These are phyloP conservation scores for Debaryomyces tyrocola DNA, from an alignment of 805 yeast genomes.

Conservation along the genomic window DNA sequence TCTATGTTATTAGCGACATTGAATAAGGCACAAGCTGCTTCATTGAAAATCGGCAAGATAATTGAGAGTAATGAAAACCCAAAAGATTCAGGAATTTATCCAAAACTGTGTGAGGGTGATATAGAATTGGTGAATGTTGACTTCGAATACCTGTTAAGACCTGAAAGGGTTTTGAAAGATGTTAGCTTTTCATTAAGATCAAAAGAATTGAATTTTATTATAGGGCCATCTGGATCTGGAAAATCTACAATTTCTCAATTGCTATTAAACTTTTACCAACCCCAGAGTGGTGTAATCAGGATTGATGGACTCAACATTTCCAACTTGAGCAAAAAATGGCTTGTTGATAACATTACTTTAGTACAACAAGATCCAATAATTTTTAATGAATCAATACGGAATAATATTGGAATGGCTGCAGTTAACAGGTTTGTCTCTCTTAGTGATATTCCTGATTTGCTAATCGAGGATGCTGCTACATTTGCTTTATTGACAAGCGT, in stretches of 20 bases:
- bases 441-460: conserved; percentile 16
- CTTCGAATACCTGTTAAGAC: conserved; percentile 65
- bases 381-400: conserved; percentile 60
- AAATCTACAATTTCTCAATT: conserved; percentile 79
- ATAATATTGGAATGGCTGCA: conserved; percentile 62
- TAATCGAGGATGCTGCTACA: conserved; percentile 44
- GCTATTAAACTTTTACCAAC: conserved; percentile 57
- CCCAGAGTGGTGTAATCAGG: conserved; percentile 52
- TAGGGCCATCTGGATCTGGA: conserved; percentile 93
- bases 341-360: conserved; percentile 62
- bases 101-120: conserved; percentile 38
- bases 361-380: conserved; percentile 72
- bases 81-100: conserved; percentile 8
- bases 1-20: conserved; percentile 59
- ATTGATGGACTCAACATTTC: conserved; percentile 55
- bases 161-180: conserved; percentile 45
- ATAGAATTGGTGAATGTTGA: conserved; percentile 55
- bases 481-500: conserved; percentile 55
- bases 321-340: conserved; percentile 47
- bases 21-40: conserved; percentile 74
- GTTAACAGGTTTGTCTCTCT: conserved; percentile 17
- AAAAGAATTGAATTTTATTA: conserved; percentile 55
- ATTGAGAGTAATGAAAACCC: conserved; percentile 18
- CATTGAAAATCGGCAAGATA: conserved; percentile 46
- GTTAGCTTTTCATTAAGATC: conserved; percentile 40